Percentiles rank a stretch among this genome's conserved stretches.
Evolutionary conservation across 2,329 filamentous ascomycete genomes (phyloP).

Genomic region (Fusarium sp.): DNA sequence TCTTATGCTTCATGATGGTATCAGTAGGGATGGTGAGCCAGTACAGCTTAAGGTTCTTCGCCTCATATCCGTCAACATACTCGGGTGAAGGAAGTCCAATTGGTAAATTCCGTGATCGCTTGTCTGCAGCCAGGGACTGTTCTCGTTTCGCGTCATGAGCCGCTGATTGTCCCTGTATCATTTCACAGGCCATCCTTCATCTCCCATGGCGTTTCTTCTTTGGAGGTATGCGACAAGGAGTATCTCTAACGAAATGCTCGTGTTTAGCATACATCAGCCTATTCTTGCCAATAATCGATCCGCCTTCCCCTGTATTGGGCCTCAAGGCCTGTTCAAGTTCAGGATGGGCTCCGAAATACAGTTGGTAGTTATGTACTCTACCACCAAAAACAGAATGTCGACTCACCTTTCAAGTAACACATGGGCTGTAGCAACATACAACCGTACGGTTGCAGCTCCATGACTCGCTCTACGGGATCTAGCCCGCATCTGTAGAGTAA

Average conservation of each 20-base stretch:
- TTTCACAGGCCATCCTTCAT: slow-evolving; percentile 35
- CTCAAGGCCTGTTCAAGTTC: slow-evolving; percentile 12
- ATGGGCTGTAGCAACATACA: neutral
- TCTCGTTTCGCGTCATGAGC: slow-evolving; percentile 27
- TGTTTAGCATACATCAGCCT: slow-evolving; percentile 23
- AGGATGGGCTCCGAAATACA: neutral
- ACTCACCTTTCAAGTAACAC: slow-evolving; percentile 4
- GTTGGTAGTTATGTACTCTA: slow-evolving; percentile 1
- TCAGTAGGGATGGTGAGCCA: neutral
- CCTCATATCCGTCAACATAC: neutral
- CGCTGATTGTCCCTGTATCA: slow-evolving; percentile 27
- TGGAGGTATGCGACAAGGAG: slow-evolving; percentile 16
- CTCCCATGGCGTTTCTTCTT: slow-evolving; percentile 10
- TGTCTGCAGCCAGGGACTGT: slow-evolving; percentile 20
- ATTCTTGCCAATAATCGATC: slow-evolving; percentile 10
- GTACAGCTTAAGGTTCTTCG: neutral
- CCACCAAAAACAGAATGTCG: neutral
- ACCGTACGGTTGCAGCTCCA: slow-evolving; percentile 15
- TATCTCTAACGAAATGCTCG: slow-evolving; percentile 17
- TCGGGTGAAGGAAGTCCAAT: slow-evolving; percentile 6
- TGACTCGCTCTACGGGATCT: slow-evolving; percentile 34
- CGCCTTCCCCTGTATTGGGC: neutral
- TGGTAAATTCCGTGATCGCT: slow-evolving; percentile 22
- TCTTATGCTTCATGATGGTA: slow-evolving; percentile 9
- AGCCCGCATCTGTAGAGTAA: slow-evolving; percentile 5